Evolutionary conservation across 345 rosid species (phyloP), one percentile per base, ranked within the genome.

Genomic region (Reutealis trisperma): DNA sequence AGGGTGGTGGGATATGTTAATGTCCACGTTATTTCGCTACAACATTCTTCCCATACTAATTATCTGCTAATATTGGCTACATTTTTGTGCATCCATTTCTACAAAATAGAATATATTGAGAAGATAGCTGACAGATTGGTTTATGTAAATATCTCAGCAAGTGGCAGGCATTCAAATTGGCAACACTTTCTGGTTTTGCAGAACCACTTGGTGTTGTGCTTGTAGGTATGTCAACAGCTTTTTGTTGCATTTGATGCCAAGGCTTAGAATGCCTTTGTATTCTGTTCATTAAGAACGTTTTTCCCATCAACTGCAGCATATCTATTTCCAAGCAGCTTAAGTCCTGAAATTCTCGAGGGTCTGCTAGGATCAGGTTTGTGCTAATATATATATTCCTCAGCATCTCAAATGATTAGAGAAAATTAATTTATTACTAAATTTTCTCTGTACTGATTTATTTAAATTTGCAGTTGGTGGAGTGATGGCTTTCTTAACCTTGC

Each of bases 161-260:
- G 88, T 96, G 99, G 99, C 92, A 93, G 85, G 99, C 98, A 64
- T 96, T 96, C 91, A 96, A 96, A 84, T 83, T 96, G 82, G 97
- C 98, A 44, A 87, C 98, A 37, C 93, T 96, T 66, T 93, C 99
- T 84, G 98, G 99, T 81, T 86, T 96, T 52, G 98, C 97, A 3
- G 99, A 96, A 88, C 99, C 99, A 45, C 93, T 96, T 25, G 99
- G 99, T 41, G 99, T 96, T 61, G 80, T 96, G 44, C 86, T 93
- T 60, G 99, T 96, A 41, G 98, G 99, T 93, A 89, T 73, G 94
- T 69, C 54, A 24, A 9, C 30, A 37, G 15, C 24, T 67, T 27
- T 71, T 69, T 70, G 52, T 63, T 67, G 22, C 69, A 32, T 21
- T 1, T 37, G 9, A 1, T 66, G 34, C 11, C 2, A 15, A 63